Conservation (phyloP, 768 basidiomycete species). For the Rhodotorula babjevae region DNA sequence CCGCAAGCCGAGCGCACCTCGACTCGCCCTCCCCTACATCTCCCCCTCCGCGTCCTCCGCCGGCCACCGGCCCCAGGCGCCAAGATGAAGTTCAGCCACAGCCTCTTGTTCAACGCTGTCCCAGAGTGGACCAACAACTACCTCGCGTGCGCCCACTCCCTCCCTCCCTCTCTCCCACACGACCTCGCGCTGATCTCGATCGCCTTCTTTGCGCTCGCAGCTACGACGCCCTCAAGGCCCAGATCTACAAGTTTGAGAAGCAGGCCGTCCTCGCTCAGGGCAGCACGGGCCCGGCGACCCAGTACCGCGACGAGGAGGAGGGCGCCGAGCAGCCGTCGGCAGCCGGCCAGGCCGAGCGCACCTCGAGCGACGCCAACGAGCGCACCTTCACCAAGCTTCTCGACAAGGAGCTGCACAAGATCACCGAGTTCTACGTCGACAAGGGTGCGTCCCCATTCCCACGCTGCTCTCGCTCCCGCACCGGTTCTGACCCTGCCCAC, state of each 20-base stretch:
- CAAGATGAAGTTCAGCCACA: conserved; percentile 47
- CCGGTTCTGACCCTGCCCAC: too few species aligned
- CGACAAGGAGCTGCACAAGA: conserved; percentile 76
- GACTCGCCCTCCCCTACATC: neutral
- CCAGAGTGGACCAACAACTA: conserved; percentile 91
- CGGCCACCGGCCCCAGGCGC: neutral
- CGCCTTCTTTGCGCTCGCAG: conserved; percentile 47
- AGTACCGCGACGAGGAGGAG: conserved; percentile 56
- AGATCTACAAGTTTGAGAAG: conserved; percentile 80
- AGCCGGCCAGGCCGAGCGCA: neutral
- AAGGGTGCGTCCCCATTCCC: conserved; percentile 49
- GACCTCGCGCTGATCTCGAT: neutral
- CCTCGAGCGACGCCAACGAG: conserved; percentile 52
- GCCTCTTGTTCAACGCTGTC: conserved; percentile 84
- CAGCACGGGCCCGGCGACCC: conserved; percentile 45
- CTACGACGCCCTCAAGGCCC: conserved; percentile 61
- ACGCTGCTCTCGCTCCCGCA: neutral
- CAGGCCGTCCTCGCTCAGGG: conserved; percentile 52
- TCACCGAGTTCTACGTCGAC: conserved; percentile 67
- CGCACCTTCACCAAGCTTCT: conserved; percentile 66
- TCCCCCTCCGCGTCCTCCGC: neutral
- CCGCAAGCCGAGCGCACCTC: neutral
- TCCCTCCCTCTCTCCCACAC: neutral
- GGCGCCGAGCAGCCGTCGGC: neutral
- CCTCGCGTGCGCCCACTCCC: conserved; percentile 61